Percentiles rank a stretch among this genome's conserved stretches.
phyloP scores from a whole-genome alignment of 306 rosid species.

The Vigna trinervia region DNA sequence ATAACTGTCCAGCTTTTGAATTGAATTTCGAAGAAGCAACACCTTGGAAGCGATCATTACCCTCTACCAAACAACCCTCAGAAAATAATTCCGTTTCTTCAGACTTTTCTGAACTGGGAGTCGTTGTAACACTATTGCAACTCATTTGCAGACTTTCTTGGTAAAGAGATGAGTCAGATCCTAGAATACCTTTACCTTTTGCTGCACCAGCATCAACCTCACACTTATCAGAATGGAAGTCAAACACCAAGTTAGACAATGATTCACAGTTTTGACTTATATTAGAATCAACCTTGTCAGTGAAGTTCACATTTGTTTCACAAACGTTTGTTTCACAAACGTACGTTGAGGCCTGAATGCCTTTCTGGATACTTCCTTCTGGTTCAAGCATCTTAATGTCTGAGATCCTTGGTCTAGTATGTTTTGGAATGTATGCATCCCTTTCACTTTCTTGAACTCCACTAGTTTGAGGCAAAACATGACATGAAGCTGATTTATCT shows the following conservation, averaged over 20 bases:
- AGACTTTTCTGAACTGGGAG: conserved; percentile 2
- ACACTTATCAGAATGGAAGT: conserved; percentile 7
- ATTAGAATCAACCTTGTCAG: conserved; percentile 5
- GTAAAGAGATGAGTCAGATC: conserved; percentile 24
- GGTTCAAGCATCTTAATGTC: conserved; percentile 39
- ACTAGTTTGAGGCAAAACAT: conserved; percentile 8
- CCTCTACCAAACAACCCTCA: conserved; percentile 24
- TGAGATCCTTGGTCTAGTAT: conserved; percentile 30
- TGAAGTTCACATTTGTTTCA: conserved; percentile 23
- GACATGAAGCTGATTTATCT: conserved; percentile 29
- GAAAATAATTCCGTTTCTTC: background rate
- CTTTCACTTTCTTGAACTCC: conserved; percentile 39
- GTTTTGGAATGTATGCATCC: background rate
- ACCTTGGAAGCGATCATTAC: conserved; percentile 17
- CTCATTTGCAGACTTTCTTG: conserved; percentile 21
- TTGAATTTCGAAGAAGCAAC: conserved; percentile 39
- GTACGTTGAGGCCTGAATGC: conserved; percentile 11
- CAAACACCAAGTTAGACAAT: background rate
- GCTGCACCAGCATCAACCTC: conserved; percentile 34
- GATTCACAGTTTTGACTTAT: conserved; percentile 1
- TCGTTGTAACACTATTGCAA: background rate
- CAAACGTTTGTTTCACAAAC: conserved; percentile 15
- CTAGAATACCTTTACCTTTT: background rate
- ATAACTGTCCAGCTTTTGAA: conserved; percentile 30
- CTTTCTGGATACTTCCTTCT: conserved; percentile 40